Conservation (phyloP, 177 flowering plant genomes). For the Telopea speciosissima region DNA sequence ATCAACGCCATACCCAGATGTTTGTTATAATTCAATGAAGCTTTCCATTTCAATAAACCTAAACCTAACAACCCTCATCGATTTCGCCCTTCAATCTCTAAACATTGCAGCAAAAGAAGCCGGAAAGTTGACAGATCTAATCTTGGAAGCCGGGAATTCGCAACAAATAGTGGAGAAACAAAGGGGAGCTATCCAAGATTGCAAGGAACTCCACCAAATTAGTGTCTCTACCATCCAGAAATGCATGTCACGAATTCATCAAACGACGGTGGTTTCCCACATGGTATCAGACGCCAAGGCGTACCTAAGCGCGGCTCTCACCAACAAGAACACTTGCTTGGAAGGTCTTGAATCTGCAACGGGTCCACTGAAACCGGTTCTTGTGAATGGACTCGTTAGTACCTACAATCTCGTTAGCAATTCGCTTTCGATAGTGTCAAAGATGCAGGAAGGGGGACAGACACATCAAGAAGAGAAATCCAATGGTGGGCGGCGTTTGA, state of each 20-base stretch:
- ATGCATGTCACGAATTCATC: conserved; percentile 37
- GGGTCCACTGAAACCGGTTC: conserved; percentile 44
- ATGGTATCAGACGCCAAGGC: conserved; percentile 47
- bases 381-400: conserved; percentile 26
- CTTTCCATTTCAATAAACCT: conserved; percentile 17
- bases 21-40: conserved; percentile 10
- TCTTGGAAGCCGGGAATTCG: conserved; percentile 15
- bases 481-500: conserved; percentile 20
- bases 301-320: conserved; percentile 77
- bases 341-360: conserved; percentile 71
- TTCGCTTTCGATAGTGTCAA: conserved; percentile 41
- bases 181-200: conserved; percentile 62
- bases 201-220: conserved; percentile 66
- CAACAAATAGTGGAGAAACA: conserved; percentile 38
- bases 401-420: conserved; percentile 50
- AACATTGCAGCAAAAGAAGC: conserved; percentile 9
- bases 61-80: conserved; percentile 11
- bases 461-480: conserved; percentile 1
- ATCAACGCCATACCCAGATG: conserved; percentile 19
- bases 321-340: conserved; percentile 80
- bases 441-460: not conserved
- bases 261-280: too few relatives aligned
- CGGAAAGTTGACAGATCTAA: conserved; percentile 8
- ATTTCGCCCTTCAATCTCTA: conserved; percentile 13
- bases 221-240: conserved; percentile 38